Percentiles rank a stretch among this genome's conserved stretches.
Conservation (phyloP, 208 protist genomes). For the Wallacemonas sp. region DNA sequence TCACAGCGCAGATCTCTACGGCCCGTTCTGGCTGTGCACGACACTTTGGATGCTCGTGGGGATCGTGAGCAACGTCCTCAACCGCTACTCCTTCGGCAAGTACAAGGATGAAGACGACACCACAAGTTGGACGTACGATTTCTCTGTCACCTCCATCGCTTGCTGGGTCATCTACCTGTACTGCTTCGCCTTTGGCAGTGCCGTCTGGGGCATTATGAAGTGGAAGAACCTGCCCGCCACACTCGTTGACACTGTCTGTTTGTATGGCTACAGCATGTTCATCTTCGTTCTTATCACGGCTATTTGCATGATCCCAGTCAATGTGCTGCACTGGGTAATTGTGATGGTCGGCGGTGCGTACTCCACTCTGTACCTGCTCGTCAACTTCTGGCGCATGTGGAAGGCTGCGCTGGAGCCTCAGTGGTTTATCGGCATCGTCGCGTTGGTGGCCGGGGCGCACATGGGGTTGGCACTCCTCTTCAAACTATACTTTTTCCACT, state of each 20-base stretch:
- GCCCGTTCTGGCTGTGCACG: constrained; percentile 91
- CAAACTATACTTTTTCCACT: constrained; percentile 91
- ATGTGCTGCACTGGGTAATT: constrained; percentile 70
- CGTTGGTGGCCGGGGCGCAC: constrained; percentile 57
- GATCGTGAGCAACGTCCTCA: constrained; percentile 54
- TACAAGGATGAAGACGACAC: not conserved
- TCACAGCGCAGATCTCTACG: constrained; percentile 84
- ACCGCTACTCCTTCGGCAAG: constrained; percentile 5
- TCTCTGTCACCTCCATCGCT: constrained; percentile 68
- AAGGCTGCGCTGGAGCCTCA: constrained; percentile 53
- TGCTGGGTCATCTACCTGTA: constrained; percentile 83
- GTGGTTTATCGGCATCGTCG: constrained; percentile 73
- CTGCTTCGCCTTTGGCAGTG: constrained; percentile 73
- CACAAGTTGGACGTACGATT: constrained; percentile 72
- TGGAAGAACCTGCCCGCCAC: constrained; percentile 78
- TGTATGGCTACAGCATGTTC: constrained; percentile 93
- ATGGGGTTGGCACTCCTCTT: constrained; percentile 78
- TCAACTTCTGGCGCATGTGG: constrained; percentile 86
- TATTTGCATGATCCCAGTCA: constrained; percentile 75
- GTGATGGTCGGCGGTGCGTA: constrained; percentile 66
- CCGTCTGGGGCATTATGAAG: constrained; percentile 85
- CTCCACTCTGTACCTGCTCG: constrained; percentile 73
- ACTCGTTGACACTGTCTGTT: constrained; percentile 70
- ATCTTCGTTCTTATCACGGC: constrained; percentile 73
- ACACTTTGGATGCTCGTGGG: constrained; percentile 89